phyloP scores from a whole-genome alignment of 2,329 filamentous ascomycete genomes.

The Tympanopsis confertula region DNA sequence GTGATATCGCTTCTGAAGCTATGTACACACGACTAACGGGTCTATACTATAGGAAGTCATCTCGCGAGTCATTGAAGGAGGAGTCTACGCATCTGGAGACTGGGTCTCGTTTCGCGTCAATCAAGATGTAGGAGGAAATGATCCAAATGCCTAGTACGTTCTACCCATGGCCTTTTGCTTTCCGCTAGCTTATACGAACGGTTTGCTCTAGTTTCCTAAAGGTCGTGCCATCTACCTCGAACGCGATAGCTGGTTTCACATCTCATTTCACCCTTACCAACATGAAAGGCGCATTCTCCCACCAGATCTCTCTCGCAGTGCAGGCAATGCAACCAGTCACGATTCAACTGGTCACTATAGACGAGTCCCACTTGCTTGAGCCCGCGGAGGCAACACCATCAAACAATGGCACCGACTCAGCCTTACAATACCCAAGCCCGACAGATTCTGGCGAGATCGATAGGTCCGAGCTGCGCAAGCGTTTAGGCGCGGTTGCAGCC shows the following conservation, averaged over 20 bases:
- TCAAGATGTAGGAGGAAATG: neutral
- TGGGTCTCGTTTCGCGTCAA: neutral
- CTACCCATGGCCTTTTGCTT: constrained; percentile 1
- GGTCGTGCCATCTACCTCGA: neutral
- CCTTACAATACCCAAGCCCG: too few relatives aligned
- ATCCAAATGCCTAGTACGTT: constrained; percentile 1
- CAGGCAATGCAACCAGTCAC: neutral
- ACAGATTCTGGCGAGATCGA: too few relatives aligned
- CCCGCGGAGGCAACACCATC: too few relatives aligned
- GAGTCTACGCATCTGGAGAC: neutral
- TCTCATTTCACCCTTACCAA: constrained; percentile 42
- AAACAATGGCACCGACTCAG: too few relatives aligned
- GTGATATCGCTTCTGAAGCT: too few relatives aligned
- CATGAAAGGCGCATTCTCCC: constrained; percentile 43
- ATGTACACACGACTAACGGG: too few relatives aligned
- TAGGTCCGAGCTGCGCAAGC: neutral
- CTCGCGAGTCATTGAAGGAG: neutral
- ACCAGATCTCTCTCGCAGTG: constrained; percentile 17
- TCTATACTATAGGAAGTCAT: neutral
- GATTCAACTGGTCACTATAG: neutral
- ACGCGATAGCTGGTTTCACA: constrained; percentile 42
- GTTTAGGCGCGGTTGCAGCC: neutral
- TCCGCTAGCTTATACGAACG: constrained; percentile 7
- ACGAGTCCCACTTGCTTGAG: neutral
- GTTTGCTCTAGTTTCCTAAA: neutral